Evolutionary conservation across 257 asterid genomes (phyloP).

Genomic region (Prunella vulgaris): DNA sequence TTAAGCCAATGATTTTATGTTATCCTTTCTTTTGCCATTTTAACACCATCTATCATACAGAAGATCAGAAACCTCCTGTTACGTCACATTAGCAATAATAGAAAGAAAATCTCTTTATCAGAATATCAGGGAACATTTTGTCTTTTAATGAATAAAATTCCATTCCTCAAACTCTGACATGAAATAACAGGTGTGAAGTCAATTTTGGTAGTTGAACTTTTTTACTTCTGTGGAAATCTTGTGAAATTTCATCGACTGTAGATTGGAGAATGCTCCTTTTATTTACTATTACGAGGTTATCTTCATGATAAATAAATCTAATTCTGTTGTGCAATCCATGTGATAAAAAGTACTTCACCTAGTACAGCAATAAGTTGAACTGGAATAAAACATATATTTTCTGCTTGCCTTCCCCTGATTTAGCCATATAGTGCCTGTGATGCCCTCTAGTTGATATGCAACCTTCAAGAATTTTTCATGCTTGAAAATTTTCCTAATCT

Average conservation of each 20-base stretch:
- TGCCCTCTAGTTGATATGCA: neutral
- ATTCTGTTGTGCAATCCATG: neutral
- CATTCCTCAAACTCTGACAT: neutral
- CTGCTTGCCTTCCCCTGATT: neutral
- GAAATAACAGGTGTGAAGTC: neutral
- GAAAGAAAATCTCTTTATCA: neutral
- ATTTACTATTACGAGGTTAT: neutral
- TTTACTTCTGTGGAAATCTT: neutral
- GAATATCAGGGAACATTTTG: neutral
- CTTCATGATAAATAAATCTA: neutral
- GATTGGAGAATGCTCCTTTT: neutral
- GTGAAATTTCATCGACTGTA: neutral
- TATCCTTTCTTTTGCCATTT: neutral
- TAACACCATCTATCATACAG: neutral
- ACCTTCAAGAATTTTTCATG: neutral
- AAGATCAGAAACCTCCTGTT: neutral
- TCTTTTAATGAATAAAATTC: neutral
- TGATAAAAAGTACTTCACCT: neutral
- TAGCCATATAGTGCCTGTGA: neutral
- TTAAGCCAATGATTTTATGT: neutral
- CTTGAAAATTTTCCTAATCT: neutral
- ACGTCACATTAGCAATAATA: neutral
- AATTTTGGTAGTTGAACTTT: neutral
- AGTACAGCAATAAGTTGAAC: neutral
- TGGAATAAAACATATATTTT: neutral